A percentile compares a stretch with the other conserved stretches of the same genome.
phyloP scores from a whole-genome alignment of 2,329 filamentous ascomycete species.

The Incumbomyces lentus region DNA sequence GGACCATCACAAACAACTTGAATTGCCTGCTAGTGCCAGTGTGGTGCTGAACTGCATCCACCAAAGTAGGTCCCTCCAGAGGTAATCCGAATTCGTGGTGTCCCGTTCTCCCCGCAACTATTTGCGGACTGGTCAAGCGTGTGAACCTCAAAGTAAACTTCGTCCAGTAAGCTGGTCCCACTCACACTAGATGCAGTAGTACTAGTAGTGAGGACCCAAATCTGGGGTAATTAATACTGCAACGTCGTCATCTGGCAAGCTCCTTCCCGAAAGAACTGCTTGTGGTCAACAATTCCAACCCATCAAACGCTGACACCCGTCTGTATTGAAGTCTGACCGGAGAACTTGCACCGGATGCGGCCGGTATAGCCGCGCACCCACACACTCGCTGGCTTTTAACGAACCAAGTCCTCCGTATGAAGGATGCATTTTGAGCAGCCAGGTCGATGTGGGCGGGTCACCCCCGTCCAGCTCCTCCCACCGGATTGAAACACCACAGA shows the following conservation, averaged over 20 bases:
- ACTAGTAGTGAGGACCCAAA: not conserved
- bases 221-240: not conserved
- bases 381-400: slow-evolving; percentile 13
- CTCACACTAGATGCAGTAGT: too few species aligned
- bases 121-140: too few species aligned
- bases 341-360: slow-evolving; percentile 10
- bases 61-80: too few species aligned
- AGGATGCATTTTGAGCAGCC: not conserved
- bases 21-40: too few species aligned
- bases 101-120: too few species aligned
- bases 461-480: not conserved
- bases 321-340: not conserved
- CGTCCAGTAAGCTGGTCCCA: too few species aligned
- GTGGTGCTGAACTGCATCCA: too few species aligned
- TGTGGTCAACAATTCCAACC: not conserved
- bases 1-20: too few species aligned
- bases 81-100: too few species aligned
- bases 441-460: not conserved
- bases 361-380: slow-evolving; percentile 15
- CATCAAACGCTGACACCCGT: not conserved
- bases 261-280: not conserved
- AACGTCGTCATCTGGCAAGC: not conserved
- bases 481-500: not conserved
- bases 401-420: slow-evolving; percentile 12
- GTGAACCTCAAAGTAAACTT: too few species aligned